phyloP scores from a whole-genome alignment of 805 yeast genomes.

The Sugiyamaella boreocaroliniensis region DNA sequence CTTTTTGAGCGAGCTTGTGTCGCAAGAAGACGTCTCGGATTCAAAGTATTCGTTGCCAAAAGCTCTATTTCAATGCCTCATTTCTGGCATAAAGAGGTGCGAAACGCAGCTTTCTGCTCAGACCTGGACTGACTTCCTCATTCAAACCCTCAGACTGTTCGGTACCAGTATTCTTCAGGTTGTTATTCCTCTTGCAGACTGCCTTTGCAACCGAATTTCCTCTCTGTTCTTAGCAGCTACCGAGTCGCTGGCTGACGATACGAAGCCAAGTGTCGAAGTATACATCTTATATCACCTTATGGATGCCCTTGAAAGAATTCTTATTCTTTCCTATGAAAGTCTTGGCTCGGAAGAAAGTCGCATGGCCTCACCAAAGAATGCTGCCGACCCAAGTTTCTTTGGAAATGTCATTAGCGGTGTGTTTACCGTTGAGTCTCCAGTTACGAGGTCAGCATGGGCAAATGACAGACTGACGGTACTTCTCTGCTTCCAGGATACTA shows the following conservation, averaged over 20 bases:
- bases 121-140: slow-evolving; percentile 45
- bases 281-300: slow-evolving; percentile 40
- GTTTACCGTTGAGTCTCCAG: slow-evolving; percentile 63
- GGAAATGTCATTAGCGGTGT: slow-evolving; percentile 60
- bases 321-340: slow-evolving; percentile 51
- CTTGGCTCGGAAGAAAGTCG: slow-evolving; percentile 2
- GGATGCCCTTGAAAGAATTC: slow-evolving; percentile 59
- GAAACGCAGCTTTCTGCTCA: slow-evolving; percentile 39
- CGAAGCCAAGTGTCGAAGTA: slow-evolving; percentile 39
- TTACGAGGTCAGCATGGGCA: slow-evolving; percentile 41
- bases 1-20: slow-evolving; percentile 47
- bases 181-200: slow-evolving; percentile 46
- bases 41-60: slow-evolving; percentile 1
- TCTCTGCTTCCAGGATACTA: slow-evolving; percentile 58
- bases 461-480: slow-evolving; percentile 51
- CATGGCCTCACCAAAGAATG: slow-evolving; percentile 12
- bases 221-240: slow-evolving; percentile 30
- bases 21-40: background rate
- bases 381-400: slow-evolving; percentile 47
- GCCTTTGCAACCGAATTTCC: slow-evolving; percentile 39
- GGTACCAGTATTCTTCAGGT: slow-evolving; percentile 49
- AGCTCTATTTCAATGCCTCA: slow-evolving; percentile 38
- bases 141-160: slow-evolving; percentile 46
- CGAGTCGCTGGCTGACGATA: slow-evolving; percentile 6
- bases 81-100: slow-evolving; percentile 43